A percentile compares a stretch with the other conserved stretches of the same genome.
Evolutionary conservation across 352 stramenopile genomes (phyloP).

Genomic region (Phytophthora pini): DNA sequence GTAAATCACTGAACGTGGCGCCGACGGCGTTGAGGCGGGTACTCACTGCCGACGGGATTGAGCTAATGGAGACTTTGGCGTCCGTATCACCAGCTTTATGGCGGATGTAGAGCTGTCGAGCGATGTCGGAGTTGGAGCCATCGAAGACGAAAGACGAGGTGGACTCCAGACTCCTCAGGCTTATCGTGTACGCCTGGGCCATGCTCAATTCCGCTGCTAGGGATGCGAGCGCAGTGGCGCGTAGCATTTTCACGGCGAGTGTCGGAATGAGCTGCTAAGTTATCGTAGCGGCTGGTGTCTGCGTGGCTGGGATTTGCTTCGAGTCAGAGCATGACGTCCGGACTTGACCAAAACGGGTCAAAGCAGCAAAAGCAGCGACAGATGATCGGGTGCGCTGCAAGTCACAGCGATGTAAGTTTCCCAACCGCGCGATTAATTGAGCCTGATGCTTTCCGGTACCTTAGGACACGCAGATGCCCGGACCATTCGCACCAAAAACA

Average conservation of each 20-base stretch:
- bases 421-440: no score
- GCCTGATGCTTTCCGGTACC: background rate
- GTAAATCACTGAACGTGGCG: conserved; percentile 24
- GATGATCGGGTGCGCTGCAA: conserved; percentile 8
- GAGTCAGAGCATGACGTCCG: conserved; percentile 15
- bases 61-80: conserved; percentile 12
- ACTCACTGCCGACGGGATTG: conserved; percentile 11
- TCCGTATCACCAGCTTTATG: conserved; percentile 22
- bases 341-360: conserved; percentile 4
- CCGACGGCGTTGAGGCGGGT: conserved; percentile 12
- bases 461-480: conserved; percentile 5
- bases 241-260: conserved; percentile 6
- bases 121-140: conserved; percentile 43
- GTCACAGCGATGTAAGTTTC: conserved; percentile 1
- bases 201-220: conserved; percentile 3
- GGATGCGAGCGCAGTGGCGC: conserved; percentile 4
- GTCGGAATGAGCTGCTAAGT: conserved; percentile 12
- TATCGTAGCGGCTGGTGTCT: background rate
- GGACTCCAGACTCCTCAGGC: conserved; percentile 14
- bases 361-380: background rate
- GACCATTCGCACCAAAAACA: background rate
- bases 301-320: conserved; percentile 20
- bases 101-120: conserved; percentile 38
- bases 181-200: conserved; percentile 3
- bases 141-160: conserved; percentile 35